phyloP scores from a whole-genome alignment of 306 rosid species.

The Oemleria cerasiformis region DNA sequence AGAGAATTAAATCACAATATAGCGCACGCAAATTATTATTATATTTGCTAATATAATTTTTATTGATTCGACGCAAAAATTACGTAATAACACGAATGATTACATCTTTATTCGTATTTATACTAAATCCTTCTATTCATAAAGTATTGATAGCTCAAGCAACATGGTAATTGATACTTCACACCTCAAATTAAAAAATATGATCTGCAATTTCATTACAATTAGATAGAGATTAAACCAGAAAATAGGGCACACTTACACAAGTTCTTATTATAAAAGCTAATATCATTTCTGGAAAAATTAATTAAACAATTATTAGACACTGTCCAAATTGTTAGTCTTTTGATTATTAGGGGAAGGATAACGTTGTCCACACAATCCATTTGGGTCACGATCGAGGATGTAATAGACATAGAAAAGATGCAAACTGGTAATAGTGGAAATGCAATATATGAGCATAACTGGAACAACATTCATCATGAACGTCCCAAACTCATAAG shows the following conservation, averaged over 20 bases:
- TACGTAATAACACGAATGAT: too few relatives aligned
- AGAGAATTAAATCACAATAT: too few relatives aligned
- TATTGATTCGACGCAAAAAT: too few relatives aligned
- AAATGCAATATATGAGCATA: not conserved
- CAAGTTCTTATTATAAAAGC: too few relatives aligned
- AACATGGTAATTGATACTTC: too few relatives aligned
- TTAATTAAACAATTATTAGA: not conserved
- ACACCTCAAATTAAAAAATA: too few relatives aligned
- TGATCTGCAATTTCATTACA: not conserved
- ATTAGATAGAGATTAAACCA: not conserved
- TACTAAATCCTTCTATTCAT: too few relatives aligned
- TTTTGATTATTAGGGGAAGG: not conserved
- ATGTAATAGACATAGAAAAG: slow-evolving; percentile 21
- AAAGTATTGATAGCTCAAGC: too few relatives aligned
- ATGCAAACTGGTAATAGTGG: slow-evolving; percentile 9
- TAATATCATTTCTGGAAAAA: not conserved
- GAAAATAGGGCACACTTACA: too few relatives aligned
- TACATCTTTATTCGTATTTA: too few relatives aligned
- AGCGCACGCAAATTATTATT: too few relatives aligned
- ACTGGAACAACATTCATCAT: not conserved
- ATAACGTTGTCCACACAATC: not conserved
- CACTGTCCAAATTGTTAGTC: not conserved
- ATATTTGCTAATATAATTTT: too few relatives aligned
- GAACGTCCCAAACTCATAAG: slow-evolving; percentile 9
- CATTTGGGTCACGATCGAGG: not conserved